Evolutionary conservation across 2,329 filamentous ascomycete genomes (phyloP).

Genomic region (Passalora sequoiae): DNA sequence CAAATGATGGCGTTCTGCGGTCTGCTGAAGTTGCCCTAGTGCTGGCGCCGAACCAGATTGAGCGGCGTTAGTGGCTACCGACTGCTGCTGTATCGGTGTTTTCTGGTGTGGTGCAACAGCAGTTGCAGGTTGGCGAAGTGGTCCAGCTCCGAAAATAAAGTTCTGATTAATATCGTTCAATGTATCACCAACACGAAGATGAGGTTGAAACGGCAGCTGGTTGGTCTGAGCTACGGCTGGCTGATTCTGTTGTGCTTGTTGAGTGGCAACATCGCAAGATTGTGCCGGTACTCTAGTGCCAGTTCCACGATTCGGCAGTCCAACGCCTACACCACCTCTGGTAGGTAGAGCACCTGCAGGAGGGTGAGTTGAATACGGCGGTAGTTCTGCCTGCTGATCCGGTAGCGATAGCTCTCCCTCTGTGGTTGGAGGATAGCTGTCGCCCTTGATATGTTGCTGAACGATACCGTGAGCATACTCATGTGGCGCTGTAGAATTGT

Average conservation of each 20-base stretch:
- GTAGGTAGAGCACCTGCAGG: neutral
- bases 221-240: no score
- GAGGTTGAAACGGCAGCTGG: no score
- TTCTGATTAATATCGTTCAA: no score
- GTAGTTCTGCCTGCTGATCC: slow-evolving; percentile 2
- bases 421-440: slow-evolving; percentile 19
- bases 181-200: no score
- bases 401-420: slow-evolving; percentile 11
- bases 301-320: no score
- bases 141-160: no score
- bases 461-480: neutral
- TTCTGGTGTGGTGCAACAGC: neutral
- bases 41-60: neutral
- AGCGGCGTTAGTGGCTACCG: neutral
- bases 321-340: neutral
- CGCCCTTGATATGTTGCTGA: slow-evolving; percentile 8
- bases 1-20: neutral
- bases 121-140: no score
- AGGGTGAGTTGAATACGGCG: neutral
- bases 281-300: no score
- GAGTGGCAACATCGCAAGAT: no score
- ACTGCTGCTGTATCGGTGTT: neutral
- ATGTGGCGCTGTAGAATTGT: neutral
- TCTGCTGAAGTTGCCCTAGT: neutral
- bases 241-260: no score